Evolutionary conservation across 2,329 filamentous ascomycete species (phyloP), one percentile per base, ranked within the genome.

Genomic region (Aspergillus luchuensis): DNA sequence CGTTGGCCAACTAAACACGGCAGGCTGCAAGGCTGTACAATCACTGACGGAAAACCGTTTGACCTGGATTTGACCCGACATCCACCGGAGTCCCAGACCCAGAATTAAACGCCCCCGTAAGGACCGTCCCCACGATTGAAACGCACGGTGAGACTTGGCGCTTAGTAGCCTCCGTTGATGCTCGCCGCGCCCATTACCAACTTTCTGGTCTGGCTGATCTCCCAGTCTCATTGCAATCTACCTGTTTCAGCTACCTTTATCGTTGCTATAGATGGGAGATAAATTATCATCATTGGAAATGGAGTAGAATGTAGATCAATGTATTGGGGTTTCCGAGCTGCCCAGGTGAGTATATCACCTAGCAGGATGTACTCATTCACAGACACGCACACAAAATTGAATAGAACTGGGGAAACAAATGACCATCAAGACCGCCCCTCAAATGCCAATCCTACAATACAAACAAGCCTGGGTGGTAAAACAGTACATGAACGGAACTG

Each of bases 361-460:
- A 17, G 47, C 23, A 50, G 23, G 10, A 8, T 15, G 33, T 6
- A 36, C 33, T 36, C 33, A 36, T 36, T 36, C 21, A 28, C 15
- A 49, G 19, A 62, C 28, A 39, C n/a, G 30, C 58, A 56, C 45
- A 48, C 53, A 59, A 41, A 63, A 55, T 49, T 56, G 54, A 38
- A 39, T 52, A 36, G 21, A 39, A 41, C 39, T 36, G 15, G 11
- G 39, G 33, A 51, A 56, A 38, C 57, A 56, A 25, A 30, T 21
- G 28, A 54, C 47, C 54, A 56, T 56, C n/a, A 58, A 58, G 50
- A 55, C 47, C 61, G 36, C 56, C 57, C 61, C 58, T 50, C 62
- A 13, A 59, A 41, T 63, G 58, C 56, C 59, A 62, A 59, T 61
- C 59, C 52, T 70, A 70, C 56, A 69, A 62, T 69, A 69, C 67